phyloP scores from a whole-genome alignment of 2,329 filamentous ascomycete genomes.

The Cladosporium sp. region DNA sequence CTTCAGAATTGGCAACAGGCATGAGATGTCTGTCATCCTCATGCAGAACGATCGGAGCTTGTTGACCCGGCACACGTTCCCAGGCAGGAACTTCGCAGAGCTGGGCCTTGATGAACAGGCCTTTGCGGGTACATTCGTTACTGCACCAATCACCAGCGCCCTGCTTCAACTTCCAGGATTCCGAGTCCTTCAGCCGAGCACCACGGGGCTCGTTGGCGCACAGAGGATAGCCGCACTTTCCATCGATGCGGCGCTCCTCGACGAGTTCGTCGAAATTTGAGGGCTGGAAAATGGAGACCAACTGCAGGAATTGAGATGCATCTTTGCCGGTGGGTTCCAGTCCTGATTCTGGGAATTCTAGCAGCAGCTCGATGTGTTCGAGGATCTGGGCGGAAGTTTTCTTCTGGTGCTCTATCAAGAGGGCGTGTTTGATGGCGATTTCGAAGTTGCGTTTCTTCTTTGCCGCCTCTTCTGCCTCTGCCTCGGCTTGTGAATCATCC shows the following conservation, averaged over 20 bases:
- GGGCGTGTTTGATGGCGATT: constrained; percentile 77
- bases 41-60: constrained; percentile 37
- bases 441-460: constrained; percentile 46
- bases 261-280: constrained; percentile 86
- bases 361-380: constrained; percentile 65
- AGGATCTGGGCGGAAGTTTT: constrained; percentile 71
- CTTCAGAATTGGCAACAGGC: background rate
- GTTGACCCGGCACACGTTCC: constrained; percentile 60
- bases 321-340: constrained; percentile 54
- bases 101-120: constrained; percentile 84
- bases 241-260: constrained; percentile 80
- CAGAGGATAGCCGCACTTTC: constrained; percentile 77
- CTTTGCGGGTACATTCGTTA: constrained; percentile 69
- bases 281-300: constrained; percentile 73
- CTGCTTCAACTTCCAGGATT: constrained; percentile 64
- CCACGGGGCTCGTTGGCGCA: constrained; percentile 64
- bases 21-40: constrained; percentile 25
- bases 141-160: constrained; percentile 87
- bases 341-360: constrained; percentile 57
- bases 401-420: constrained; percentile 77
- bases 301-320: constrained; percentile 58
- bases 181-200: constrained; percentile 37
- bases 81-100: constrained; percentile 80
- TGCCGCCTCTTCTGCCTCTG: constrained; percentile 7
- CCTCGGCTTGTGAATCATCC: constrained; percentile 27